These are phyloP conservation scores for Eucalyptus regnans DNA, from an alignment of 345 rosid species.

Conservation along the genomic window DNA sequence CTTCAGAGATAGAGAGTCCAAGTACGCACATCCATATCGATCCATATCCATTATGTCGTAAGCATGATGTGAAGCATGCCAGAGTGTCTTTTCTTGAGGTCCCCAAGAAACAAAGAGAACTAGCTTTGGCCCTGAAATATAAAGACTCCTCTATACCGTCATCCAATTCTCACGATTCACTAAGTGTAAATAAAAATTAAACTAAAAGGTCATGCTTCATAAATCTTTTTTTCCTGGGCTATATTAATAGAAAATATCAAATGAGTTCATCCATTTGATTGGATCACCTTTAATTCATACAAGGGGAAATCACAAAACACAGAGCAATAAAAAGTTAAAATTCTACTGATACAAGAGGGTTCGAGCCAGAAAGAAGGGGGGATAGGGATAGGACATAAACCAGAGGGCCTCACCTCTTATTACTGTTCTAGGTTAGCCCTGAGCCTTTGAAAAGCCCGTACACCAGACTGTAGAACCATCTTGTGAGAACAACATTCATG, in stretches of 20 bases:
- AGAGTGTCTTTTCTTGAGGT: neutral
- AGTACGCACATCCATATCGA: neutral
- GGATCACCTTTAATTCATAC: neutral
- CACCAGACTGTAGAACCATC: slow-evolving; percentile 80
- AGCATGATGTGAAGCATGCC: neutral
- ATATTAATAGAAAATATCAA: neutral
- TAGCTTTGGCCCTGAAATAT: neutral
- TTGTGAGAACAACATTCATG: slow-evolving; percentile 12
- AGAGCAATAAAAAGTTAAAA: neutral
- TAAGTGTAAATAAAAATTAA: neutral
- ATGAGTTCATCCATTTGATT: neutral
- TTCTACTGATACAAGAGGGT: neutral
- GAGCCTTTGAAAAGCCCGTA: slow-evolving; percentile 73
- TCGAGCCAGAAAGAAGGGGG: neutral
- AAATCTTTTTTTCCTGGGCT: neutral
- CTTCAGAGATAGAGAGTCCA: neutral
- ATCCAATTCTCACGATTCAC: neutral
- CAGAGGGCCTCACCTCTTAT: slow-evolving; percentile 54
- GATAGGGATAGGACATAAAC: neutral
- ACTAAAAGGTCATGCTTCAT: neutral
- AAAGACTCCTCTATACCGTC: neutral
- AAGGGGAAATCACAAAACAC: neutral
- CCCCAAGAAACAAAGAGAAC: neutral
- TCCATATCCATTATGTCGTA: neutral
- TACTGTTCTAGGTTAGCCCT: slow-evolving; percentile 62